phyloP scores from a whole-genome alignment of 208 protist genomes.

The Wallacemonas sp. region DNA sequence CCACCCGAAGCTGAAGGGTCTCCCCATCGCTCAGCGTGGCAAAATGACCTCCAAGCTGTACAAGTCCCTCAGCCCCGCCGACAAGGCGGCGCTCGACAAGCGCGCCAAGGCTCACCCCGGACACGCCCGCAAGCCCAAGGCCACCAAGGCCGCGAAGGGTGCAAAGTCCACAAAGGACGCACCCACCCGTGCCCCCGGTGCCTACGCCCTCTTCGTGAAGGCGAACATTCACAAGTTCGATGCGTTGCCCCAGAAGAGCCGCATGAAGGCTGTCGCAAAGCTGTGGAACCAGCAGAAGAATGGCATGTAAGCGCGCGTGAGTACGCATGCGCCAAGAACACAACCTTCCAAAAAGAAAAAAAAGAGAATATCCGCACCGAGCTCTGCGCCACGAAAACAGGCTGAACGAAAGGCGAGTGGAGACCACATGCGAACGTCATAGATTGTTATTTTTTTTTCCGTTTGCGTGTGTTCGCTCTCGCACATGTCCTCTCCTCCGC shows the following conservation, averaged over 20 bases:
- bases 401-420: too few species aligned
- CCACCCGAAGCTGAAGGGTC: conserved; percentile 74
- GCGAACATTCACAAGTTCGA: conserved; percentile 71
- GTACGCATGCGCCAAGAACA: background rate
- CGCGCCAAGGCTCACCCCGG: conserved; percentile 51
- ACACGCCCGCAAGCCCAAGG: conserved; percentile 17
- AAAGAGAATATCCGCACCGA: conserved; percentile 2
- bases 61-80: conserved; percentile 49
- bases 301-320: conserved; percentile 12
- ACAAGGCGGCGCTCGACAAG: conserved; percentile 57
- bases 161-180: conserved; percentile 11
- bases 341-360: background rate
- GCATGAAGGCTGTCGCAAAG: conserved; percentile 83
- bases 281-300: conserved; percentile 79
- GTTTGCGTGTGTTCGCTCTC: conserved; percentile 13
- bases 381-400: too few species aligned
- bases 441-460: background rate
- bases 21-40: conserved; percentile 65
- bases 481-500: too few species aligned
- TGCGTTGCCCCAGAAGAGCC: conserved; percentile 68
- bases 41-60: conserved; percentile 81
- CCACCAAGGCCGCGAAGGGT: conserved; percentile 15
- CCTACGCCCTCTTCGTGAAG: conserved; percentile 81
- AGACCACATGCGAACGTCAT: background rate
- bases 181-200: conserved; percentile 22